These are phyloP conservation scores for Hypericum androsaemum DNA, from an alignment of 345 rosid genomes.

Conservation along the genomic window DNA sequence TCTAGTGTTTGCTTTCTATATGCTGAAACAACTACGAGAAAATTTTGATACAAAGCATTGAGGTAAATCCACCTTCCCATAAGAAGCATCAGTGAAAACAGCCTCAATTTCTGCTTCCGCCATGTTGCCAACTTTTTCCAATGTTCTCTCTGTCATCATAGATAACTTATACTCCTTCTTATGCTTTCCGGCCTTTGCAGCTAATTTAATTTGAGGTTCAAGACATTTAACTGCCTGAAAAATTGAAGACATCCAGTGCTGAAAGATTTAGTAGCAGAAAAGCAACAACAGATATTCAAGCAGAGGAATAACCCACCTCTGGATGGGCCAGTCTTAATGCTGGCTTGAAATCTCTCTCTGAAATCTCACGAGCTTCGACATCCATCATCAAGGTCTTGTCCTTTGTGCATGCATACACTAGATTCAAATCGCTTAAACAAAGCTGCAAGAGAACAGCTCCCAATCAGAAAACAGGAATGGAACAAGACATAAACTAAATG, in stretches of 20 bases:
- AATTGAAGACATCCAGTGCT: conserved; percentile 16
- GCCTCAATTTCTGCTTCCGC: conserved; percentile 67
- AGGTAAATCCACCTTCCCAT: conserved; percentile 63
- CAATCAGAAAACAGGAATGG: conserved; percentile 13
- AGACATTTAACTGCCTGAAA: conserved; percentile 77
- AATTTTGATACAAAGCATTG: conserved; percentile 11
- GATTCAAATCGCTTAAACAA: conserved; percentile 75
- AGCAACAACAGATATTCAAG: not conserved
- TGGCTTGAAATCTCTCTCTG: conserved; percentile 82
- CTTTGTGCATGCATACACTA: conserved; percentile 91
- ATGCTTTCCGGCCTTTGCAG: conserved; percentile 80
- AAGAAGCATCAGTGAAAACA: conserved; percentile 70
- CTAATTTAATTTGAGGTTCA: conserved; percentile 82
- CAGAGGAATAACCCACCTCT: conserved; percentile 43
- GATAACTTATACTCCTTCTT: conserved; percentile 91
- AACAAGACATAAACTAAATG: not conserved
- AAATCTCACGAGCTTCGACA: conserved; percentile 78
- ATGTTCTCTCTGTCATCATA: conserved; percentile 51
- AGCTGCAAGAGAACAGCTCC: conserved; percentile 47
- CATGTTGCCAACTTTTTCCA: conserved; percentile 57
- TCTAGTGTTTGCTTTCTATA: not conserved
- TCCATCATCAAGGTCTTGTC: conserved; percentile 95
- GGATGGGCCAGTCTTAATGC: conserved; percentile 90
- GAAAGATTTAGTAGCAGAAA: not conserved
- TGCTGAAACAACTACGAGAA: too few relatives aligned